phyloP scores from a whole-genome alignment of 1,284 basidiomycete species.

The Boletellus deceptivus region DNA sequence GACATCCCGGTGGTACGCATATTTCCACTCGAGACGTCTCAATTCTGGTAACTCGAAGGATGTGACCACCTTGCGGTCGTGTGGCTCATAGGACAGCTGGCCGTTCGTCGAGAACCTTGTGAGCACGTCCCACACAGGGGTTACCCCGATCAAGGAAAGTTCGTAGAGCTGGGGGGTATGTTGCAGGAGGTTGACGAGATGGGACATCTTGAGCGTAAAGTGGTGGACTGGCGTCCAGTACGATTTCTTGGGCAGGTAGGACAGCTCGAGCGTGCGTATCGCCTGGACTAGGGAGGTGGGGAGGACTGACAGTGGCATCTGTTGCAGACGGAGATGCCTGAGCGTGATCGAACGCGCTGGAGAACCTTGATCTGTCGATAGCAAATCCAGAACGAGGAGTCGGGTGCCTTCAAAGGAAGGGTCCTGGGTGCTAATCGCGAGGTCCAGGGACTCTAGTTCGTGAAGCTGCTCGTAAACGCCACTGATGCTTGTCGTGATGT shows the following conservation, averaged over 20 bases:
- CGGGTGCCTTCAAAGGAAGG: constrained; percentile 25
- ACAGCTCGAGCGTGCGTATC: constrained; percentile 41
- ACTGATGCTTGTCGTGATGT: constrained; percentile 19
- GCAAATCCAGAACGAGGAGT: constrained; percentile 24
- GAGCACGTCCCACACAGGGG: constrained; percentile 39
- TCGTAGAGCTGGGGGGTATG: constrained; percentile 41
- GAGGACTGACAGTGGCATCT: constrained; percentile 40
- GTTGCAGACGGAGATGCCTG: constrained; percentile 38
- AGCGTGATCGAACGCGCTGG: constrained; percentile 21
- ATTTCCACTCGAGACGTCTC: constrained; percentile 30
- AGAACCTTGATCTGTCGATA: constrained; percentile 14
- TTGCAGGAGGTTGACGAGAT: constrained; percentile 37
- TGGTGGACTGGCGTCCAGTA: constrained; percentile 19
- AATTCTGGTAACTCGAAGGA: constrained; percentile 28
- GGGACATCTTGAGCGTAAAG: constrained; percentile 37
- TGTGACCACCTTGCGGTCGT: constrained; percentile 6
- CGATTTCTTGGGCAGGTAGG: constrained; percentile 34
- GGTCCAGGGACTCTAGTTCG: constrained; percentile 33
- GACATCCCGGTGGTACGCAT: constrained; percentile 29
- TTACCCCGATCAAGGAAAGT: constrained; percentile 41
- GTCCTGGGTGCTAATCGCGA: constrained; percentile 32
- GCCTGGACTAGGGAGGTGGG: constrained; percentile 36
- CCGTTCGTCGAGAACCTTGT: constrained; percentile 17
- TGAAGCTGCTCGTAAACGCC: constrained; percentile 27
- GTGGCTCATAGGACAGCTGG: constrained; percentile 6